Conservation (phyloP, 192 early-diverging fungal species). For the Spinellus fusiger region DNA sequence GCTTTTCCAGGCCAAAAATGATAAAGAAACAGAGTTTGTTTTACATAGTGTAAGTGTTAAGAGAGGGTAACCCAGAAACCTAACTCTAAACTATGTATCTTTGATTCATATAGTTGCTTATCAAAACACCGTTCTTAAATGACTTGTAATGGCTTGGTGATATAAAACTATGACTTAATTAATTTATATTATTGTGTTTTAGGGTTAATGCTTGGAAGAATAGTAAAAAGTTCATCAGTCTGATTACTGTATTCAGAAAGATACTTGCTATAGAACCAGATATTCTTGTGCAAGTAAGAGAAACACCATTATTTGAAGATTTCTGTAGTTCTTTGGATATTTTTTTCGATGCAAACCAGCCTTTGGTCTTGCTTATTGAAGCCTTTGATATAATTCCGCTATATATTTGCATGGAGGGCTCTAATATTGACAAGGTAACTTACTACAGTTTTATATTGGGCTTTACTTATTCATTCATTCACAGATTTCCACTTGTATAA, state of each 20-base stretch:
- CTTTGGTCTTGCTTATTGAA: slow-evolving; percentile 35
- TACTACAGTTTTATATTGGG: neutral
- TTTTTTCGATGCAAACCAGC: slow-evolving; percentile 29
- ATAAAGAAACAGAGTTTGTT: neutral
- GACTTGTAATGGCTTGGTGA: slow-evolving; percentile 24
- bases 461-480: too few species aligned
- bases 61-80: neutral
- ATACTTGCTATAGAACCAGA: slow-evolving; percentile 42
- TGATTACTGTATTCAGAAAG: slow-evolving; percentile 40
- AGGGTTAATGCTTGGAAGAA: slow-evolving; percentile 18
- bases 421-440: slow-evolving; percentile 21
- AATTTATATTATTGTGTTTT: neutral
- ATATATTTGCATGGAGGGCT: slow-evolving; percentile 30
- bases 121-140: slow-evolving; percentile 21
- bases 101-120: slow-evolving; percentile 17
- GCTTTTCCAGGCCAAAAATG: neutral
- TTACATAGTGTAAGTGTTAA: slow-evolving; percentile 1
- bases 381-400: slow-evolving; percentile 42
- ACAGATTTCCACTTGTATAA: too few species aligned
- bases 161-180: neutral
- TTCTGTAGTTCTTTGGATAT: slow-evolving; percentile 34
- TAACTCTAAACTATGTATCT: neutral
- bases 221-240: slow-evolving; percentile 11
- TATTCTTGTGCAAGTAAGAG: slow-evolving; percentile 27
- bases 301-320: slow-evolving; percentile 22